Percentiles rank a stretch among this genome's conserved stretches.
phyloP scores from a whole-genome alignment of 768 basidiomycete genomes.

The Flagelloscypha sp. region DNA sequence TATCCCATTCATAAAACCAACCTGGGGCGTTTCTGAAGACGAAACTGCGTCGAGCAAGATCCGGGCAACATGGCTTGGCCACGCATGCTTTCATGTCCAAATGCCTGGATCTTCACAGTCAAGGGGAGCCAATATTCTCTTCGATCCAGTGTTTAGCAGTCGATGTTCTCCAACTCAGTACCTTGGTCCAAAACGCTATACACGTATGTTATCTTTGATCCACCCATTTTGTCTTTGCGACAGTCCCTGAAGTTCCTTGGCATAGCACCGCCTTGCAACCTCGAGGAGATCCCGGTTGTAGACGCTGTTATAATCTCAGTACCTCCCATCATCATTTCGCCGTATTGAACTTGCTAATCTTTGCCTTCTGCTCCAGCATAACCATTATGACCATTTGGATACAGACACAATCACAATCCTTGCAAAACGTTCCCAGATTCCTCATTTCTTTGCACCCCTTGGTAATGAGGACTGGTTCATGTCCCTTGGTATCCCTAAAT shows the following conservation, averaged over 20 bases:
- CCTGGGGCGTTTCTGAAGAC: slow-evolving; percentile 16
- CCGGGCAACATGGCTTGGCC: slow-evolving; percentile 32
- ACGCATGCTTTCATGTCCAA: slow-evolving; percentile 32
- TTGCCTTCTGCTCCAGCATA: slow-evolving; percentile 16
- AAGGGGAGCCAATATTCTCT: slow-evolving; percentile 20
- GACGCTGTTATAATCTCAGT: slow-evolving; percentile 43
- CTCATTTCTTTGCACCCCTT: slow-evolving; percentile 39
- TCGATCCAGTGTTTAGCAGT: slow-evolving; percentile 21
- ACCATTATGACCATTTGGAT: slow-evolving; percentile 34
- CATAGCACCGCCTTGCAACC: slow-evolving; percentile 27
- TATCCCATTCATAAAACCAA: slow-evolving; percentile 16
- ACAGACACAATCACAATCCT: slow-evolving; percentile 23
- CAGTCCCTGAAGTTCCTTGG: too few species aligned
- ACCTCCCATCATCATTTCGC: slow-evolving; percentile 11
- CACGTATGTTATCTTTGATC: too few species aligned
- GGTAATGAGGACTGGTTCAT: slow-evolving; percentile 30
- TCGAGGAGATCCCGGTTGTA: slow-evolving; percentile 38
- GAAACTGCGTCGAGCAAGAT: slow-evolving; percentile 8
- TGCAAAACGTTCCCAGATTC: slow-evolving; percentile 11
- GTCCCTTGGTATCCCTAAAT: slow-evolving; percentile 20
- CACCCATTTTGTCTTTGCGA: too few species aligned
- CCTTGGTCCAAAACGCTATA: slow-evolving; percentile 19
- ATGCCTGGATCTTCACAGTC: slow-evolving; percentile 18
- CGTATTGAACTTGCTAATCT: not conserved
- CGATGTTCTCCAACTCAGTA: slow-evolving; percentile 19